Conservation (phyloP, 495 filamentous ascomycete genomes). For the Corynascus novoguineensis region DNA sequence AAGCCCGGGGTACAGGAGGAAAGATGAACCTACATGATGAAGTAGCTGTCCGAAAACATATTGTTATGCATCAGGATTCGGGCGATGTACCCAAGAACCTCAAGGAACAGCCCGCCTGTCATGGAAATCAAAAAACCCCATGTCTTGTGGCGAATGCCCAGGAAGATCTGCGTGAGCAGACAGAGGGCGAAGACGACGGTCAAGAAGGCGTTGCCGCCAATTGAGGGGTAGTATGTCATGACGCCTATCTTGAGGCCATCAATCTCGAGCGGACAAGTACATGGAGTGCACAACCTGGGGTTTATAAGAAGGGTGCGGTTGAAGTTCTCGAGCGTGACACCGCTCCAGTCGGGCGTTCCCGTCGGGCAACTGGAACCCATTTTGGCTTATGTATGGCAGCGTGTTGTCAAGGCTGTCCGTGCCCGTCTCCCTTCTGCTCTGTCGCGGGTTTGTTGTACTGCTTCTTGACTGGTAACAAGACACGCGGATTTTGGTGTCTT, state of each 20-base stretch:
- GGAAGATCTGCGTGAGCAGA: constrained; percentile 19
- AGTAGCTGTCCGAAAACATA: constrained; percentile 15
- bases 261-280: constrained; percentile 14
- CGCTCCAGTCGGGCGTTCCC: constrained; percentile 14
- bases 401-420: too few relatives aligned
- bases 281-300: constrained; percentile 10
- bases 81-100: constrained; percentile 28
- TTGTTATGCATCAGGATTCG: constrained; percentile 25
- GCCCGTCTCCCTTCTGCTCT: too few relatives aligned
- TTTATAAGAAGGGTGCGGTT: constrained; percentile 10
- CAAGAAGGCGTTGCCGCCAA: constrained; percentile 28
- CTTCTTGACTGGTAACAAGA: too few relatives aligned
- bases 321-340: constrained; percentile 5
- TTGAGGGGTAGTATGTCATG: constrained; percentile 22
- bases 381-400: too few relatives aligned
- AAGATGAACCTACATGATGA: constrained; percentile 10
- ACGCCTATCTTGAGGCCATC: constrained; percentile 5
- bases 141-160: constrained; percentile 1
- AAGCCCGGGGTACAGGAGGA: background rate
- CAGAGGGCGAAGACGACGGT: constrained; percentile 25
- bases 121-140: constrained; percentile 26
- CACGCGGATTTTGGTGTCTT: too few relatives aligned
- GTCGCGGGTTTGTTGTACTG: too few relatives aligned
- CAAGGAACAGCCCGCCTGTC: constrained; percentile 25
- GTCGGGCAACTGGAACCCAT: too few relatives aligned